Base-by-base conservation (phyloP, 164 flowering plant species). In the Tetracentron sinense region DNA sequence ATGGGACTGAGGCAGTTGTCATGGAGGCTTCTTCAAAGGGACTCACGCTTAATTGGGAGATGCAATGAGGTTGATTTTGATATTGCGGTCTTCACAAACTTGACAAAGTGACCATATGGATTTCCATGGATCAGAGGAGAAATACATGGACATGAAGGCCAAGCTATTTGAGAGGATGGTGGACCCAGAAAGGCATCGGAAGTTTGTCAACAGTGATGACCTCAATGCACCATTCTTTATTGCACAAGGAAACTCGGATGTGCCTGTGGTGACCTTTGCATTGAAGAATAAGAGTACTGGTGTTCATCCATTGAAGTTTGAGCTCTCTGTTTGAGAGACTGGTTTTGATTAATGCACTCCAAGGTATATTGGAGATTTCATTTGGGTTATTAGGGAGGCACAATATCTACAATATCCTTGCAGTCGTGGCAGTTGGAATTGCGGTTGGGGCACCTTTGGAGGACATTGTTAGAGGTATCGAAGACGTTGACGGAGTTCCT, bases 401-500 rank as follows among this genome's bases (percentile, higher is more conserved):
- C 64, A 91, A 91, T 56, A 84, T 94, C 52, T 89, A 83, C 74
- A 94, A 89, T 62, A 91, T 91, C 51, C 88, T 94, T 62, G 96
- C 97, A 7, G 93, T 96, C 33, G 92, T 94, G 67, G 81, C 95
- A 4, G 95, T 91, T 67, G 97, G 99, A 30, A 86, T 94, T 77
- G 93, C 93, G 49, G 99, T 94, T 62, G 97, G 93, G 47, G 95
- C 90, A 20, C 96, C 97, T 0, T 66, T 94, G 69, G 97, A 91
- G 78, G 97, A 89, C 62, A 89, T 94, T 78, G 99, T 94, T 68
- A 79, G 96, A 73, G 99, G 96, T 25, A 82, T 94, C 51, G 96
- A 91, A 80, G 98, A 94, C 81, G 86, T 94, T 69, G 98, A 90
- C 78, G 83, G 82, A 20, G 96, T 94, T 69, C 97, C 98, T 0